These are phyloP conservation scores for Cadophora sp. DNA, from an alignment of 2,329 filamentous ascomycete genomes.

Conservation along the genomic window DNA sequence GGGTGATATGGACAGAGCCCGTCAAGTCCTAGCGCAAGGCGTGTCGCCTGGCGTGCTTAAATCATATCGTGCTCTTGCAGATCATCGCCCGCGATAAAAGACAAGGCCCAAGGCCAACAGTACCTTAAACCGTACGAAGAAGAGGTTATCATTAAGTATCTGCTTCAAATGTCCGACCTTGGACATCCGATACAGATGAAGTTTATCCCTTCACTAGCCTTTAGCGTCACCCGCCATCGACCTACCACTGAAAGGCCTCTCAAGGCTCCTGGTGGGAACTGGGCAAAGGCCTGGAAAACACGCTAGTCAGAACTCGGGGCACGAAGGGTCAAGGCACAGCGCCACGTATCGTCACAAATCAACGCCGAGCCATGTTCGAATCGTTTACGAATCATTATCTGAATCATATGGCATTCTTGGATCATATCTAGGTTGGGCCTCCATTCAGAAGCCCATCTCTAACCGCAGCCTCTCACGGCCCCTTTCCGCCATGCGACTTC, in stretches of 20 bases:
- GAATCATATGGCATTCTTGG: too few relatives aligned
- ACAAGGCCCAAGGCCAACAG: constrained; percentile 42
- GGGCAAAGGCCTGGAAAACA: constrained; percentile 30
- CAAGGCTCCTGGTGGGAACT: constrained; percentile 35
- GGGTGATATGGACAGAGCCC: too few relatives aligned
- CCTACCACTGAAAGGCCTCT: constrained; percentile 24
- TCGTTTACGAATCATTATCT: too few relatives aligned
- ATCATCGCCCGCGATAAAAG: constrained; percentile 35
- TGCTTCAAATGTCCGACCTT: constrained; percentile 25
- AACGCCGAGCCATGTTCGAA: too few relatives aligned
- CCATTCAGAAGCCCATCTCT: too few relatives aligned
- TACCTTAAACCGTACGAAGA: constrained; percentile 44
- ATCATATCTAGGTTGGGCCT: too few relatives aligned
- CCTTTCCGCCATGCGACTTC: too few relatives aligned
- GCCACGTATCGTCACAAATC: too few relatives aligned
- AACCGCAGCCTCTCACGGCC: too few relatives aligned
- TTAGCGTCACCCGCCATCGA: constrained; percentile 25
- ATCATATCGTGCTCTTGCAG: too few relatives aligned
- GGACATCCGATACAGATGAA: constrained; percentile 29
- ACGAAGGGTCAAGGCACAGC: constrained; percentile 28
- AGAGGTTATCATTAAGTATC: constrained; percentile 34
- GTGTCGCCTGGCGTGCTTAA: too few relatives aligned
- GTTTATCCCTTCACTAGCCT: constrained; percentile 25
- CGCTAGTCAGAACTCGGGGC: constrained; percentile 34
- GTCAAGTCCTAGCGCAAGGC: too few relatives aligned